Evolutionary conservation across 177 flowering plant genomes (phyloP).

Genomic region (Tripterygium wilfordii): DNA sequence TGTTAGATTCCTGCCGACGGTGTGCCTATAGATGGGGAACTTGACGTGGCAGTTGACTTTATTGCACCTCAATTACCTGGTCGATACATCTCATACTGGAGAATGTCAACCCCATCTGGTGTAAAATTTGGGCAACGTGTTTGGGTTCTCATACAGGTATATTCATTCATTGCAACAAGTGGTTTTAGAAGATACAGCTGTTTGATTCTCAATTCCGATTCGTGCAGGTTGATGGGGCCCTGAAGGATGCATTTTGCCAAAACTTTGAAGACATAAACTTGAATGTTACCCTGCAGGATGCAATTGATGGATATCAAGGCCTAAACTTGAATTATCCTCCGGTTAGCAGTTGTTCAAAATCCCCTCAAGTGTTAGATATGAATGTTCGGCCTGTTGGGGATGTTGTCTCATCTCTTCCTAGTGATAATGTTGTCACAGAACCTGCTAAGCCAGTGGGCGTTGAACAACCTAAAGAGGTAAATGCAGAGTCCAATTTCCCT

Average conservation of each 20-base stretch:
- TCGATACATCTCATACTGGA: slow-evolving; percentile 80
- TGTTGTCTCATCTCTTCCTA: slow-evolving; percentile 1
- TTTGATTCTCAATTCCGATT: slow-evolving; percentile 17
- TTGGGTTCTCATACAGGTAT: slow-evolving; percentile 88
- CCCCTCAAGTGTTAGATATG: slow-evolving; percentile 26
- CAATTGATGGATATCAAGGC: slow-evolving; percentile 14
- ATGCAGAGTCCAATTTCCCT: slow-evolving; percentile 31
- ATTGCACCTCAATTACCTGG: slow-evolving; percentile 72
- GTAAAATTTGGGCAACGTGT: slow-evolving; percentile 78
- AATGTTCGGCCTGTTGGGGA: slow-evolving; percentile 27
- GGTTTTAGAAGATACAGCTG: too few relatives aligned
- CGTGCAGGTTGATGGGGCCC: slow-evolving; percentile 45
- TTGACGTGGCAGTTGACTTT: slow-evolving; percentile 77
- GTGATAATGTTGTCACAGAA: slow-evolving; percentile 10
- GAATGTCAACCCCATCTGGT: slow-evolving; percentile 68
- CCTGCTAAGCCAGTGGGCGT: slow-evolving; percentile 23
- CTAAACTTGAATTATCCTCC: slow-evolving; percentile 72
- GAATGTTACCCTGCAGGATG: too few relatives aligned
- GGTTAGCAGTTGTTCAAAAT: slow-evolving; percentile 14
- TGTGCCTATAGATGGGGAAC: slow-evolving; percentile 35
- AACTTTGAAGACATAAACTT: too few relatives aligned
- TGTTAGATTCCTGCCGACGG: slow-evolving; percentile 57
- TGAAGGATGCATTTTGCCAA: slow-evolving; percentile 12
- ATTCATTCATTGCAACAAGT: too few relatives aligned
- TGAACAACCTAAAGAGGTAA: slow-evolving; percentile 11